Conservation (phyloP, 768 basidiomycete genomes). For the Sporobolomyces pararoseus region DNA sequence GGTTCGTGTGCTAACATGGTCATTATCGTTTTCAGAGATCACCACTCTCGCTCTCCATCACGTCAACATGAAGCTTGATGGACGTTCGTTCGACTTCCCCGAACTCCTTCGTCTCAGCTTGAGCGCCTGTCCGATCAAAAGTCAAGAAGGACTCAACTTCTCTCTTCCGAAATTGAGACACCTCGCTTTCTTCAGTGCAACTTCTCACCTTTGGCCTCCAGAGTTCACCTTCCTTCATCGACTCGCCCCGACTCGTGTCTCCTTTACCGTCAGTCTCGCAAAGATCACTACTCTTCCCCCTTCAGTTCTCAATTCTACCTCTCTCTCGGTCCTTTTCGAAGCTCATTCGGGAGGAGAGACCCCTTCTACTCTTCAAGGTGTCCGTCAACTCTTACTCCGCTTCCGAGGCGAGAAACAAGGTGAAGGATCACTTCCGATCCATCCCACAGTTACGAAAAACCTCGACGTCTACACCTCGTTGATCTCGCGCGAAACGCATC, state of each 20-base stretch:
- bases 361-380: too few relatives aligned
- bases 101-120: not conserved
- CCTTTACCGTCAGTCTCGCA: not conserved
- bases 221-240: not conserved
- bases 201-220: not conserved
- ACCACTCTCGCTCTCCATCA: not conserved
- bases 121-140: not conserved
- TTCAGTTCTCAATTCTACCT: not conserved
- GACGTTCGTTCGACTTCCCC: not conserved
- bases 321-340: not conserved
- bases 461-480: too few relatives aligned
- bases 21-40: too few relatives aligned
- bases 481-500: too few relatives aligned
- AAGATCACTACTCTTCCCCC: not conserved
- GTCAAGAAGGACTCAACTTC: not conserved
- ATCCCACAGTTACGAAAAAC: too few relatives aligned
- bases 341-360: too few relatives aligned
- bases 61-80: not conserved
- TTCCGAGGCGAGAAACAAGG: too few relatives aligned
- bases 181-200: not conserved
- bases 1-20: too few relatives aligned
- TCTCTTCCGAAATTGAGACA: not conserved
- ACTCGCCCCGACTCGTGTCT: not conserved
- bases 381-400: too few relatives aligned
- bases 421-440: too few relatives aligned